Percentiles rank a stretch among this genome's conserved stretches.
Conservation (phyloP, 345 rosid genomes). For the Clarkia xantiana region DNA sequence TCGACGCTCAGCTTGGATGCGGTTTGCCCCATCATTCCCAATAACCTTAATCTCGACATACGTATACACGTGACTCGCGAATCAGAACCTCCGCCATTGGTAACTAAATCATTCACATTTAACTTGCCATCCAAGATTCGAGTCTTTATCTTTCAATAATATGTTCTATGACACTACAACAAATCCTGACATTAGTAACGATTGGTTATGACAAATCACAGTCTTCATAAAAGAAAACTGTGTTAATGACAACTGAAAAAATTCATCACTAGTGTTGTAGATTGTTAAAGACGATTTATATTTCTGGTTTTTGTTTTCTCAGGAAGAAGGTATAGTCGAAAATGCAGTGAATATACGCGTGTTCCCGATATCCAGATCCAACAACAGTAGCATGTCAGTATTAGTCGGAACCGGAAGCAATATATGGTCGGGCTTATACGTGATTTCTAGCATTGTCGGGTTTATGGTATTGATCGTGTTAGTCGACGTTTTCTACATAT, state of each 20-base stretch:
- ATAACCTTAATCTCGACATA: slow-evolving; percentile 45
- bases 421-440: slow-evolving; percentile 62
- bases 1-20: slow-evolving; percentile 43
- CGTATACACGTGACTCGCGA: slow-evolving; percentile 60
- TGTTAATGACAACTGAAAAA: too few species aligned
- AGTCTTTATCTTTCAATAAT: neutral
- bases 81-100: slow-evolving; percentile 52
- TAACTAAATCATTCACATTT: slow-evolving; percentile 9
- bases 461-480: slow-evolving; percentile 29
- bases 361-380: slow-evolving; percentile 21
- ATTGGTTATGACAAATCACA: too few species aligned
- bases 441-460: slow-evolving; percentile 41
- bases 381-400: slow-evolving; percentile 40
- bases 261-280: too few species aligned
- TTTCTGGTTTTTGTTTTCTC: too few species aligned
- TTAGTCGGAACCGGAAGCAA: slow-evolving; percentile 70
- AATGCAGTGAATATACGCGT: slow-evolving; percentile 15
- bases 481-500: slow-evolving; percentile 39
- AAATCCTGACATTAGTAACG: too few species aligned
- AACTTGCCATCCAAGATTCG: neutral
- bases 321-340: slow-evolving; percentile 60
- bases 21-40: slow-evolving; percentile 37
- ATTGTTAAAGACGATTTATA: too few species aligned
- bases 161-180: slow-evolving; percentile 1
- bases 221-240: too few species aligned